Base-by-base conservation (phyloP, 768 basidiomycete genomes). In the Boletales sp. region DNA sequence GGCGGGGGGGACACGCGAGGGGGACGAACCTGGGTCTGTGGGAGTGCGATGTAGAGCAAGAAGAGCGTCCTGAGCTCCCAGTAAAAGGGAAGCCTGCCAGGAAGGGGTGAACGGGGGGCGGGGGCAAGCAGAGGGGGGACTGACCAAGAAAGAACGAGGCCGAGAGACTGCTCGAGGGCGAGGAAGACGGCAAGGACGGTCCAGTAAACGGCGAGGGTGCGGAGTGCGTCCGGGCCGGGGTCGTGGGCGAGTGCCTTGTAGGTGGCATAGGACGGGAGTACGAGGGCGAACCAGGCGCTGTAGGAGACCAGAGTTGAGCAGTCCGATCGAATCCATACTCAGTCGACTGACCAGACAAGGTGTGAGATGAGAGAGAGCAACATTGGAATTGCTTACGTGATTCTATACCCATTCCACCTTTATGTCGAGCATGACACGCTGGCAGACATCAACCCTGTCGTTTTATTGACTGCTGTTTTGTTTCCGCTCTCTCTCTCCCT, bases 261-360 rank as follows among this genome's bases (percentile, higher is more conserved):
- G 9, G 85, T 86, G 3, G 75, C 68, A 56, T 79, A 87, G 53
- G 72, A 75, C 0, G 86, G 86, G 5, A 87, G 68, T 1, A 82
- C 70, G 61, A 85, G 83, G 0, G 80, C 82, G 55, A 87, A 86
- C 83, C 83, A 87, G 43, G 83, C 83, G 62, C 84, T 86, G 35
- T n/a, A n/a, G n/a, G n/a, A n/a, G n/a, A n/a, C n/a, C n/a, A n/a
- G n/a, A n/a, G n/a, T n/a, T n/a, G n/a, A n/a, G n/a, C n/a, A n/a
- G n/a, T n/a, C n/a, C n/a, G n/a, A n/a, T n/a, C n/a, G n/a, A n/a
- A n/a, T n/a, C n/a, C n/a, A n/a, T n/a, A n/a, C n/a, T n/a, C n/a
- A n/a, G n/a, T n/a, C n/a, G n/a, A n/a, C 61, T 17, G 42, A 81
- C 82, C 76, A 73, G 48, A 84, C 59, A 25, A 77, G 18, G 56